Base-by-base conservation (phyloP, 495 filamentous ascomycete species). In the Neurospora tetrasperma region DNA sequence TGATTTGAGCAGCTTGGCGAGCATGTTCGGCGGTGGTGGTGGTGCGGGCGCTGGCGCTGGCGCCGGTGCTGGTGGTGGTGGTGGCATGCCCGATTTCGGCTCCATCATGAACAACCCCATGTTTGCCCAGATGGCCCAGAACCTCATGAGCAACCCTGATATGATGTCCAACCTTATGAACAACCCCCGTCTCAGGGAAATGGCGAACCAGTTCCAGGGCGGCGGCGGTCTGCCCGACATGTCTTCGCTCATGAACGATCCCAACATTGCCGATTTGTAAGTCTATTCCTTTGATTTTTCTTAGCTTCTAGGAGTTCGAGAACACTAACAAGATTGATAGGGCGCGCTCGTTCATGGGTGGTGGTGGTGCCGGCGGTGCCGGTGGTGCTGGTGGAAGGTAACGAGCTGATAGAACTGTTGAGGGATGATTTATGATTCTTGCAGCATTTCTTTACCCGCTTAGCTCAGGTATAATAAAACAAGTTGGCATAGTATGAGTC, bases 101-200 rank as follows among this genome's bases (percentile, higher is more conserved):
- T 86, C 85, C 71, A 88, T 99, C 78, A 98, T 99, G 96, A 93
- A 83, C 83, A 98, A 99, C 85, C 96, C 96, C 54, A 98, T 98
- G 96, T 94, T 99, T 80, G 85, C 93, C 54, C 91, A 85, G 84
- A 97, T 98, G 93, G 96, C 96, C 35, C 93, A 97, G 86, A 97
- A 93, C 79, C 80, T 99, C 54, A 98, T 98, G 95, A 91, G 89
- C 81, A 98, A 99, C 82, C 96, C 96, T 14, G 90, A 96, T 7
- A 89, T 92, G 87, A 89, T 99, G 86, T 87, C 86, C 79, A 93
- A 93, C 77, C 80, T 98, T 71, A 97, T 98, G 94, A 94, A 86
- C 85, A 97, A 98, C 83, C 95, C 95, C n/a, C 86, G 88, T 70
- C 80, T 98, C 74, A 85, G 92, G 62, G 87, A 95, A 78, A 93